Evolutionary conservation across 179 eudicot genomes (phyloP).

Genomic region (Spergularia azorica): DNA sequence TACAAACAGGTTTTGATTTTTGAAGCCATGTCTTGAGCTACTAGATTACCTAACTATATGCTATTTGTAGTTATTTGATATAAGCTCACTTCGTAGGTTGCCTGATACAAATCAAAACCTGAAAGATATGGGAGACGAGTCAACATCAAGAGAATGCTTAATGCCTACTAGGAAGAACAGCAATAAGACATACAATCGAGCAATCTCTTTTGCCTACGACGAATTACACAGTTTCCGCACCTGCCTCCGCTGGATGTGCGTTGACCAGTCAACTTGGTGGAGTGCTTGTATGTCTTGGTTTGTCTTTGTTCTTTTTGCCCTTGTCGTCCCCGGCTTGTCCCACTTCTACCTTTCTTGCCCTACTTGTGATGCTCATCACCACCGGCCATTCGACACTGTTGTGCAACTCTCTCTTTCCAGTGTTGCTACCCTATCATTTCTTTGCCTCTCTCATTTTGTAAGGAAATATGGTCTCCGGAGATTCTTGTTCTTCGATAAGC

Average conservation of each 20-base stretch:
- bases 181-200: conserved; percentile 31
- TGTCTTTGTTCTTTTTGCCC: conserved; percentile 47
- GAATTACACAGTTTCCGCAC: conserved; percentile 60
- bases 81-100: conserved; percentile 2
- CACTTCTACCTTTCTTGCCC: conserved; percentile 70
- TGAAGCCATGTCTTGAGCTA: not conserved
- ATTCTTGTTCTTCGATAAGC: conserved; percentile 82
- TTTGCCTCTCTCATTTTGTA: conserved; percentile 58
- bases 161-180: conserved; percentile 12
- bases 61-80: not conserved
- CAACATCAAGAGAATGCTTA: conserved; percentile 20
- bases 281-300: conserved; percentile 58
- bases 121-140: conserved; percentile 28
- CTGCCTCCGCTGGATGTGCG: conserved; percentile 79
- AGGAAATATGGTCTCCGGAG: conserved; percentile 65
- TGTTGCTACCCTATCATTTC: conserved; percentile 69
- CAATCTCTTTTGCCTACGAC: conserved; percentile 51
- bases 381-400: conserved; percentile 61
- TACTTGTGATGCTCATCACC: conserved; percentile 57
- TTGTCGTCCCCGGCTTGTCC: conserved; percentile 62
- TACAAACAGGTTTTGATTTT: conserved; percentile 1
- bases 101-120: conserved; percentile 11
- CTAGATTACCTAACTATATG: not conserved
- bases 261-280: conserved; percentile 58
- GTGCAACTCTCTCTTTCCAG: conserved; percentile 72